A percentile compares a stretch with the other conserved stretches of the same genome.
Evolutionary conservation across 441 rosid species (phyloP).

Genomic region (Geranium incanum): DNA sequence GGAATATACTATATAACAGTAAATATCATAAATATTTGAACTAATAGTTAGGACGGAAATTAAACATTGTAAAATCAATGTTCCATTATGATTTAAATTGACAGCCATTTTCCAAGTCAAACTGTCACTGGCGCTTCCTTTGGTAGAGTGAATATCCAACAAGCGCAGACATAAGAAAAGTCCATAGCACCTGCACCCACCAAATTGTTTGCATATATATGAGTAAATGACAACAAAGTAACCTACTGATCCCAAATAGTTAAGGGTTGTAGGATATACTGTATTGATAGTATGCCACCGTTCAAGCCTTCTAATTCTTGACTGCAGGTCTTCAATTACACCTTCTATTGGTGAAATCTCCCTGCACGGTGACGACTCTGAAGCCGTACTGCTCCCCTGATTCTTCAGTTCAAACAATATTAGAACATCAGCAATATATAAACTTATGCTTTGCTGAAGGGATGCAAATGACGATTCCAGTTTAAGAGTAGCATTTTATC

Average conservation of each 20-base stretch:
- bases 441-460: background rate
- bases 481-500: background rate
- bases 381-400: slow-evolving; percentile 67
- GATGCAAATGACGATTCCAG: background rate
- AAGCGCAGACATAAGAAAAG: slow-evolving; percentile 91
- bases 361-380: slow-evolving; percentile 74
- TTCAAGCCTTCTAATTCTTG: slow-evolving; percentile 82
- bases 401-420: slow-evolving; percentile 6
- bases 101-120: background rate
- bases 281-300: slow-evolving; percentile 88
- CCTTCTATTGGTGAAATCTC: slow-evolving; percentile 61
- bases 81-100: background rate
- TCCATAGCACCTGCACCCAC: slow-evolving; percentile 79
- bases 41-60: too few species aligned
- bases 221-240: background rate
- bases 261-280: slow-evolving; percentile 34
- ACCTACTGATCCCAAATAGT: background rate
- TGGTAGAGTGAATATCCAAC: slow-evolving; percentile 96
- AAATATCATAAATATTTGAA: background rate
- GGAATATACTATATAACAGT: background rate
- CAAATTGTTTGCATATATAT: background rate
- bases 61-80: background rate
- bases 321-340: slow-evolving; percentile 78
- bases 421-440: slow-evolving; percentile 12
- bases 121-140: slow-evolving; percentile 56